These are phyloP conservation scores for Lodderomyces margitis DNA, from an alignment of 1,139 yeast species.

Conservation along the genomic window DNA sequence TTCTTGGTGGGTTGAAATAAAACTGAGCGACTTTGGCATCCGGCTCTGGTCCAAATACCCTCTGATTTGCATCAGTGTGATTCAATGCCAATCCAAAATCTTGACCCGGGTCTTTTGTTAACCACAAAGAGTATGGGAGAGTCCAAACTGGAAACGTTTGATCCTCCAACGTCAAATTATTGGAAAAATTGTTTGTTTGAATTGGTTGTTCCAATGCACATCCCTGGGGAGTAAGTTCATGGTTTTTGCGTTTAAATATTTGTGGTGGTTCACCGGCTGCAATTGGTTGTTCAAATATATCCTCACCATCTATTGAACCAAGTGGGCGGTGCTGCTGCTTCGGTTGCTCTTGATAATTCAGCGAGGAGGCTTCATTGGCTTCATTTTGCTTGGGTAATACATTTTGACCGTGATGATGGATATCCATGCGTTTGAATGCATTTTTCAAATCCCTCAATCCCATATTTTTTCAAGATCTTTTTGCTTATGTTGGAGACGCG, in stretches of 20 bases:
- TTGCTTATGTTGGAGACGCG: too few species aligned
- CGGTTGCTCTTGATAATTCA: constrained; percentile 2
- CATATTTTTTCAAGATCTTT: constrained; percentile 17
- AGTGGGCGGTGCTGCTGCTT: not conserved
- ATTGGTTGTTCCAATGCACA: constrained; percentile 28
- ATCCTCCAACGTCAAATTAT: constrained; percentile 42
- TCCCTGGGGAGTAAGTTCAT: constrained; percentile 34
- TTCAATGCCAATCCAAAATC: constrained; percentile 43
- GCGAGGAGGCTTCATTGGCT: too few species aligned
- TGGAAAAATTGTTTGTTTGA: constrained; percentile 47
- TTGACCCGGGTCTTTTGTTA: constrained; percentile 37
- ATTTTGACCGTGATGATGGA: constrained; percentile 10
- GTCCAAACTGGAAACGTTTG: constrained; percentile 50
- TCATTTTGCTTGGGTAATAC: not conserved
- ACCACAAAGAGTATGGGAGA: constrained; percentile 47
- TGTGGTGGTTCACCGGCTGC: constrained; percentile 28
- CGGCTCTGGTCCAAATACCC: constrained; percentile 46
- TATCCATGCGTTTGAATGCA: constrained; percentile 24
- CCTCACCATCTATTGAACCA: constrained; percentile 6
- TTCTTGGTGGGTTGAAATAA: constrained; percentile 47
- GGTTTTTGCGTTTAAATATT: constrained; percentile 22
- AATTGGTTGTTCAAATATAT: constrained; percentile 23
- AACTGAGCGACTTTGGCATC: constrained; percentile 37
- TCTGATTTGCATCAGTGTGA: constrained; percentile 41
- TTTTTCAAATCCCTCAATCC: constrained; percentile 29